Evolutionary conservation across 176 grass and related monocot genomes (phyloP).

Genomic region (Sorghum bicolor): DNA sequence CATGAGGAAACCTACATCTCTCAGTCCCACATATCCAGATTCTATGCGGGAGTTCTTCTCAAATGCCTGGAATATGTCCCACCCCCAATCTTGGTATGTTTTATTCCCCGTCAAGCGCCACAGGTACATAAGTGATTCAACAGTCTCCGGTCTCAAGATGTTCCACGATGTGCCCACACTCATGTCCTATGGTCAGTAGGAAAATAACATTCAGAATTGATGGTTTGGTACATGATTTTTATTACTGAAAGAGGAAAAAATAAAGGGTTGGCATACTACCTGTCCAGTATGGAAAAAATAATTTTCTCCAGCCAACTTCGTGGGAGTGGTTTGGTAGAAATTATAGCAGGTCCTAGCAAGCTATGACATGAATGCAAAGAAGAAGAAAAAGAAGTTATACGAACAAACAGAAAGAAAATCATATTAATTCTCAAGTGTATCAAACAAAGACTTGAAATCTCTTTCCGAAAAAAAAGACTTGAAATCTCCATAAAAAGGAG

Average conservation of each 20-base stretch:
- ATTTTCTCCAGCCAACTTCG: conserved; percentile 97
- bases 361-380: conserved; percentile 29
- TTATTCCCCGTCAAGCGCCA: conserved; percentile 94
- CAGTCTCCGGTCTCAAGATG: conserved; percentile 96
- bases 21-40: conserved; percentile 93
- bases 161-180: conserved; percentile 98
- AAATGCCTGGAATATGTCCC: conserved; percentile 99
- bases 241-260: conserved; percentile 17
- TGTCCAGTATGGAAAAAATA: conserved; percentile 77
- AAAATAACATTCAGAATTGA: conserved; percentile 25
- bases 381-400: background rate
- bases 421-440: conserved; percentile 5
- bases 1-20: conserved; percentile 63
- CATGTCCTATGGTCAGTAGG: conserved; percentile 62
- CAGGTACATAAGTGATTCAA: conserved; percentile 94
- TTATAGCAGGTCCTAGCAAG: conserved; percentile 98
- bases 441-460: background rate
- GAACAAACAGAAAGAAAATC: conserved; percentile 20
- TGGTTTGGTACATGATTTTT: background rate
- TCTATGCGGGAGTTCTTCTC: conserved; percentile 91
- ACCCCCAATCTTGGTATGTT: conserved; percentile 99
- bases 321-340: conserved; percentile 91
- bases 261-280: conserved; percentile 34
- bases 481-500: conserved; percentile 18
- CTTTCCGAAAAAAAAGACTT: background rate